These are phyloP conservation scores for Chiua virens DNA, from an alignment of 768 basidiomycete genomes.

Conservation along the genomic window DNA sequence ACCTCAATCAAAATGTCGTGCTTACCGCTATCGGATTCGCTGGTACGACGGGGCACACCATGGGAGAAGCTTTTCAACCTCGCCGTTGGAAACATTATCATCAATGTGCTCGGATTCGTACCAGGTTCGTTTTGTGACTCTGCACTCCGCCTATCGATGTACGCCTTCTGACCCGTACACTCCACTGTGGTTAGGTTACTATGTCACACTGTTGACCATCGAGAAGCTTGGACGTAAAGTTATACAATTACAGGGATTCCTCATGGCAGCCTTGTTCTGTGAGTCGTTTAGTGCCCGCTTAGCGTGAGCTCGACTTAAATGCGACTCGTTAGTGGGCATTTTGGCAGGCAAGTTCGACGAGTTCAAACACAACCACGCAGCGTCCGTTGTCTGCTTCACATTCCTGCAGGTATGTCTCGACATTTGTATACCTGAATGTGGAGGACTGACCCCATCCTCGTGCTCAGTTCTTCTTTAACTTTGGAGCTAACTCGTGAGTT, in stretches of 20 bases:
- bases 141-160: neutral
- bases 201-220: conserved; percentile 63
- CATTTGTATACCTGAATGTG: neutral
- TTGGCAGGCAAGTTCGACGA: conserved; percentile 63
- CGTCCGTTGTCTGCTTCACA: conserved; percentile 73
- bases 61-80: conserved; percentile 70
- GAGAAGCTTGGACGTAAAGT: conserved; percentile 73
- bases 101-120: conserved; percentile 74
- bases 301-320: neutral
- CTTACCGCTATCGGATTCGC: conserved; percentile 70
- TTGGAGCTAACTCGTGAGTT: conserved; percentile 67
- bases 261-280: conserved; percentile 69
- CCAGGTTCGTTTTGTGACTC: conserved; percentile 46
- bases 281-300: conserved; percentile 11
- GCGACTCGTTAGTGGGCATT: conserved; percentile 50
- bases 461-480: conserved; percentile 77
- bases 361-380: conserved; percentile 52
- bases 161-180: neutral
- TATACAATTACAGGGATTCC: conserved; percentile 77
- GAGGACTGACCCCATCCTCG: neutral
- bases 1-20: conserved; percentile 76
- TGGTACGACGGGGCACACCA: conserved; percentile 51
- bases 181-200: conserved; percentile 52
- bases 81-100: conserved; percentile 66
- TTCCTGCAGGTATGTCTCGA: conserved; percentile 52